Base-by-base conservation (phyloP, 2,329 filamentous ascomycete genomes). In the Pochonia chlamydosporia region DNA sequence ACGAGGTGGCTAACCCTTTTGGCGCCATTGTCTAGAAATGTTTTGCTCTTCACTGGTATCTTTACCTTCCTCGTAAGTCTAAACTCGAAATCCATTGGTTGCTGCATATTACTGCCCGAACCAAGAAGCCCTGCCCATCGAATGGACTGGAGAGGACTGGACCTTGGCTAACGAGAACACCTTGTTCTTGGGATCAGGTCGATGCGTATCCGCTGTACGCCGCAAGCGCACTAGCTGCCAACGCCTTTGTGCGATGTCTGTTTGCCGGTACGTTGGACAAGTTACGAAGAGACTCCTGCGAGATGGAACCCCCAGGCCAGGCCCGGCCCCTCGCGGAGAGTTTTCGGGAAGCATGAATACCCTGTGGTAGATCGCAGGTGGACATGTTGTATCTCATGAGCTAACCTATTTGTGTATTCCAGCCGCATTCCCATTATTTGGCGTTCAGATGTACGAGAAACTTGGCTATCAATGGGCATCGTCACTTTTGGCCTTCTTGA, bases 41-140 rank as follows among this genome's bases (percentile, higher is more conserved):
- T 95, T 50, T 78, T 95, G 49, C 81, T 86, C 25, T 96, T 89
- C 66, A 84, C 81, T 48, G 89, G 89, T 44, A 81, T 95, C 54
- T 96, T 95, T 65, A 95, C 89, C 11, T 96, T 95, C 68, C 71
- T 95, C 53, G 89, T 92, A 65, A 68, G 74, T 72, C 39, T n/a
- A 23, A n/a, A n/a, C n/a, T n/a, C n/a, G n/a, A n/a, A n/a, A 9
- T 20, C 5, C 21, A 24, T 5, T 7, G n/a, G n/a, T 23, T 4
- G 14, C 3, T 21, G 26, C 25, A 24, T 6, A 14, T 14, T 7
- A 28, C 44, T 31, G 44, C 11, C 18, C 5, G 18, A 25, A 40
- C 18, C 20, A 6, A 28, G 8, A 6, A 28, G 8, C 13, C 2
- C 3, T 31, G 16, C 25, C 23, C 3, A 28, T 18, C 24, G 4